Evolutionary conservation across 768 basidiomycete genomes (phyloP).

Genomic region (Hygrocybe coccinea): DNA sequence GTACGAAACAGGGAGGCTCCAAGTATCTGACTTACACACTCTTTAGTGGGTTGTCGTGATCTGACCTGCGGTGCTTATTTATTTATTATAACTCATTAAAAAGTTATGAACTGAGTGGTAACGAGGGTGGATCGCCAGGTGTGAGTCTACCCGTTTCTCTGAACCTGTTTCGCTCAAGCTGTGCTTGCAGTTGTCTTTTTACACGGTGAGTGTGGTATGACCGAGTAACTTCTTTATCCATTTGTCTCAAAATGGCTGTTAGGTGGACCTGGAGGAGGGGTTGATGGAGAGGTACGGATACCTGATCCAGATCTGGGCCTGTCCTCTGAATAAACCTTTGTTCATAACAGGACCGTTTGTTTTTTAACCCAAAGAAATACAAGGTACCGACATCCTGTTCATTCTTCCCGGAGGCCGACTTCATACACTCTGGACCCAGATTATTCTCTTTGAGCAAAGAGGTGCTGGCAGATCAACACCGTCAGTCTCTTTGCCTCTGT

Average conservation of each 20-base stretch:
- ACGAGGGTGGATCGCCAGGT: slow-evolving; percentile 73
- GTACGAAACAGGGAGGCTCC: slow-evolving; percentile 57
- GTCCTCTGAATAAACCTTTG: neutral
- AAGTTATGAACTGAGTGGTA: slow-evolving; percentile 84
- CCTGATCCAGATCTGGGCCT: neutral
- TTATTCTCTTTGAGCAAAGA: slow-evolving; percentile 85
- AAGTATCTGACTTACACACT: slow-evolving; percentile 69
- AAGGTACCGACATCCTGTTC: slow-evolving; percentile 42
- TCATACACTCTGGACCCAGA: slow-evolving; percentile 37
- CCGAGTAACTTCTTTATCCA: slow-evolving; percentile 2
- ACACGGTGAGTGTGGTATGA: slow-evolving; percentile 46
- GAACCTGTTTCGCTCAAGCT: neutral
- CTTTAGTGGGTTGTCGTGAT: slow-evolving; percentile 50
- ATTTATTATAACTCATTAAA: too few species aligned
- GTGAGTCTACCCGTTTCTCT: slow-evolving; percentile 13
- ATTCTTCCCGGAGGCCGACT: neutral
- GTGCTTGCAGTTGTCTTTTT: slow-evolving; percentile 64
- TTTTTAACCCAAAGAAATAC: slow-evolving; percentile 84
- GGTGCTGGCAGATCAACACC: slow-evolving; percentile 85
- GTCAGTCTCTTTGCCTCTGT: slow-evolving; percentile 37
- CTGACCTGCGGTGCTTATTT: neutral
- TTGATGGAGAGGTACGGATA: slow-evolving; percentile 27
- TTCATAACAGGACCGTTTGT: slow-evolving; percentile 56
- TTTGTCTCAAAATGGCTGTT: neutral
- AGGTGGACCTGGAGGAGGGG: slow-evolving; percentile 83